Base-by-base conservation (phyloP, 1,284 basidiomycete species). In the Heterobasidion occidentale region DNA sequence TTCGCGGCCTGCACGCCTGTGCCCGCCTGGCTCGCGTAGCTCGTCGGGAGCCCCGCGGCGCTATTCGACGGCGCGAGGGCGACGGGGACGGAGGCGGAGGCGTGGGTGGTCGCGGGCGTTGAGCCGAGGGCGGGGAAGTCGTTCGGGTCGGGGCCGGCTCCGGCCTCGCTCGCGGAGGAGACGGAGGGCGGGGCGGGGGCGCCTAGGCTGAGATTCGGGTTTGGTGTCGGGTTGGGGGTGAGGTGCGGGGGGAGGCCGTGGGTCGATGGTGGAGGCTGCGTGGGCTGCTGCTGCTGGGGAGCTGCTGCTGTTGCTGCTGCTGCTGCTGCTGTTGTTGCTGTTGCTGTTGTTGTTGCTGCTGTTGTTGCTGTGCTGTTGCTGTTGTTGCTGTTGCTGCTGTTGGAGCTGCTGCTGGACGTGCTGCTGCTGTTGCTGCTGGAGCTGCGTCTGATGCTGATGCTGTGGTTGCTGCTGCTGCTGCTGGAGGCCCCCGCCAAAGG, bases 101-200 rank as follows among this genome's bases (percentile, higher is more conserved):
- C 65, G 36, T 69, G 64, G 47, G 70, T 67, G 56, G 64, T 73
- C 20, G 69, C 64, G 9, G 76, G 71, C 15, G 74, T 71, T 38
- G 88, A 84, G 48, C 89, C 88, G 11, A 92, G 78, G 33, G 88
- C 90, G 11, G 90, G 90, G 64, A 92, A 92, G 70, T 92, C 90
- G 65, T 87, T 92, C 38, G 83, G 88, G 74, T 92, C 90, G 53
- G 92, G 80, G n/a, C 83, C 86, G 56, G 85, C 81, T 65, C 90
- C 88, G 56, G 85, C 81, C 64, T 90, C 88, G 64, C 78, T 83
- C 36, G 81, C 72, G n/a, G 84, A 83, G 53, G 83, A 82, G 55
- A 76, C 78, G 45, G 82, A 81, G 44, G 81, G 27, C 27, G 27
- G 79, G 36, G 80, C 77, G 48, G 70, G 77, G 49, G 55, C 53